Evolutionary conservation across 208 protist genomes (phyloP).

Genomic region (Crithidia brevicula): DNA sequence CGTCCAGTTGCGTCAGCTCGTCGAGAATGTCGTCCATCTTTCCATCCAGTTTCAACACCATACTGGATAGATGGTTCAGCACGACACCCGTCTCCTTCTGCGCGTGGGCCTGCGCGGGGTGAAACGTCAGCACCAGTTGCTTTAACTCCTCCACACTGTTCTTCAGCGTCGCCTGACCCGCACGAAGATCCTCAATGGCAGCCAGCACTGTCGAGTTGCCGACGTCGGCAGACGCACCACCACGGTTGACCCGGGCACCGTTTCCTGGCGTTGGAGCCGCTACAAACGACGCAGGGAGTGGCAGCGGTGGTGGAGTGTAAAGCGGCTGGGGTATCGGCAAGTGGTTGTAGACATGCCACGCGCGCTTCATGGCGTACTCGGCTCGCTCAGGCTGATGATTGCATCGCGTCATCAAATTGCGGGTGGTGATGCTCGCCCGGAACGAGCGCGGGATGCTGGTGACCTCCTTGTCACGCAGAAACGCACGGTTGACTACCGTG

Average conservation of each 20-base stretch:
- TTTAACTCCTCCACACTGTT: slow-evolving; percentile 53
- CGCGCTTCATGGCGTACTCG: slow-evolving; percentile 90
- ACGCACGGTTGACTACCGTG: slow-evolving; percentile 76
- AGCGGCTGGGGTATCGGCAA: slow-evolving; percentile 59
- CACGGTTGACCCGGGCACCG: not conserved
- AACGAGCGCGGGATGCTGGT: slow-evolving; percentile 56
- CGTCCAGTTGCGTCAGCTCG: slow-evolving; percentile 17
- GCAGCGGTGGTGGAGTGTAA: slow-evolving; percentile 39
- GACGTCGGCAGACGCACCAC: not conserved
- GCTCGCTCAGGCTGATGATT: slow-evolving; percentile 75
- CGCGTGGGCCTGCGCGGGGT: slow-evolving; percentile 36
- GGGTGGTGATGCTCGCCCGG: slow-evolving; percentile 85
- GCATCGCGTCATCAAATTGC: slow-evolving; percentile 88
- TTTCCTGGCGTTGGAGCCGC: not conserved
- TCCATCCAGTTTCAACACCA: slow-evolving; percentile 73
- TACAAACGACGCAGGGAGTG: not conserved
- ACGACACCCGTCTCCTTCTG: slow-evolving; percentile 70
- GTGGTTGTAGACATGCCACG: slow-evolving; percentile 87
- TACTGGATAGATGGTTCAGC: slow-evolving; percentile 73
- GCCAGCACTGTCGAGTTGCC: slow-evolving; percentile 31
- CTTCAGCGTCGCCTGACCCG: slow-evolving; percentile 45
- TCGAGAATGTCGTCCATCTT: slow-evolving; percentile 72
- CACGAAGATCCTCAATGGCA: slow-evolving; percentile 50
- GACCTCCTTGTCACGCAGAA: slow-evolving; percentile 66
- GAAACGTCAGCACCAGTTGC: slow-evolving; percentile 39